Conservation (phyloP, 257 asterid genomes). For the Euphrasia confusa region DNA sequence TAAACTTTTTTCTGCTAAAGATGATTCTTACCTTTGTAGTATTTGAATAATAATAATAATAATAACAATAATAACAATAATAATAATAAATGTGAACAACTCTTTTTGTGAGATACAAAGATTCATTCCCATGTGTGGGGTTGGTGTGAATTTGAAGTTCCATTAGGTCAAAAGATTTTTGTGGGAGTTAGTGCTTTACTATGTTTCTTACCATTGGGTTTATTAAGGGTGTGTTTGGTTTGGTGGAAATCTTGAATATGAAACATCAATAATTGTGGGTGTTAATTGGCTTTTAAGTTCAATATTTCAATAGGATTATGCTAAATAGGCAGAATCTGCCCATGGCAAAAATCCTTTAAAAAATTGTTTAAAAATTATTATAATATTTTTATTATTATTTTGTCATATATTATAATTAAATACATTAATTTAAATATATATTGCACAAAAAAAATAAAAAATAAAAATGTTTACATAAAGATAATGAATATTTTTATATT, state of each 20-base stretch:
- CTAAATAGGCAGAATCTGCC: too few species aligned
- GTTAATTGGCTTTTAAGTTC: slow-evolving; percentile 11
- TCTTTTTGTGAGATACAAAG: slow-evolving; percentile 22
- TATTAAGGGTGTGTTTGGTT: neutral
- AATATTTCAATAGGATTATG: slow-evolving; percentile 36
- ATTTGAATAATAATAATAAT: slow-evolving; percentile 6
- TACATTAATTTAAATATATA: too few species aligned
- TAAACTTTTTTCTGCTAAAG: slow-evolving; percentile 37
- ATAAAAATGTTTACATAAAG: too few species aligned
- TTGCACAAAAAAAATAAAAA: too few species aligned
- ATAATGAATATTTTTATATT: too few species aligned
- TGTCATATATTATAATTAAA: too few species aligned
- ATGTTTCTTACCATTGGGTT: neutral
- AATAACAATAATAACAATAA: too few species aligned
- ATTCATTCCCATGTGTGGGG: slow-evolving; percentile 25
- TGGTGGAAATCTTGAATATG: neutral
- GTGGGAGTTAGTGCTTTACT: neutral
- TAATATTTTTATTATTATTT: too few species aligned
- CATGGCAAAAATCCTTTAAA: too few species aligned
- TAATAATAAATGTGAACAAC: slow-evolving; percentile 11
- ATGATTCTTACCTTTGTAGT: slow-evolving; percentile 40
- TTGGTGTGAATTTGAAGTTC: neutral
- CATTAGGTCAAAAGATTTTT: neutral
- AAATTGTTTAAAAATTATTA: too few species aligned
- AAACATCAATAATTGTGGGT: neutral